A percentile compares a stretch with the other conserved stretches of the same genome.
Conservation (phyloP, 257 asterid species). For the Petrea volubilis region DNA sequence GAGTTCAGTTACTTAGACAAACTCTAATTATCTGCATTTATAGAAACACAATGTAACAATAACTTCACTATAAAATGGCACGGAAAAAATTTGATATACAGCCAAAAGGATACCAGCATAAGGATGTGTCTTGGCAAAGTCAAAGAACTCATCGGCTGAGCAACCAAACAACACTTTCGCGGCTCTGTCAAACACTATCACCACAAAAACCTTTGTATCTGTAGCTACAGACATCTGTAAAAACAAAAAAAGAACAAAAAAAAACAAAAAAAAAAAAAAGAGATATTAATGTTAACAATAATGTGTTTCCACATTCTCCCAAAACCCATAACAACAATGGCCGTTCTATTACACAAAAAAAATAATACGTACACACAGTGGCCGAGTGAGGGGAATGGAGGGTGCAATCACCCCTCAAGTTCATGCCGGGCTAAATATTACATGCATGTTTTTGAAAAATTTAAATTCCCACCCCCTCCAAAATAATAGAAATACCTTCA, state of each 20-base stretch:
- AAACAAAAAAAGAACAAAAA: background rate
- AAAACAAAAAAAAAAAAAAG: background rate
- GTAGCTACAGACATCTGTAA: slow-evolving; percentile 86
- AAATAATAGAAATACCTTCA: no score
- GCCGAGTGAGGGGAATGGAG: no score
- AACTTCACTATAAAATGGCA: background rate
- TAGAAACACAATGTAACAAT: background rate
- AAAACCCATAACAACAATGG: background rate
- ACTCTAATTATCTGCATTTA: background rate
- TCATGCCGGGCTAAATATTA: no score
- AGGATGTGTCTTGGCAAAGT: slow-evolving; percentile 75
- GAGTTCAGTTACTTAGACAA: background rate
- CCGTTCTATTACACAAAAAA: background rate
- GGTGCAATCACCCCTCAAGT: no score
- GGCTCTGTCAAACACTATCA: slow-evolving; percentile 86
- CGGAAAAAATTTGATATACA: background rate
- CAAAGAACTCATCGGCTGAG: slow-evolving; percentile 82
- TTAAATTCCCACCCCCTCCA: no score
- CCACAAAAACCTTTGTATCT: slow-evolving; percentile 63
- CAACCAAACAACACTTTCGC: slow-evolving; percentile 89
- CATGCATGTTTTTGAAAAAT: no score
- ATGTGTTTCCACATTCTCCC: background rate
- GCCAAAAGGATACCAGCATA: slow-evolving; percentile 50
- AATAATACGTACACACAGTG: background rate
- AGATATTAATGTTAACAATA: background rate